Evolutionary conservation across 169 alveolate genomes (phyloP).

Genomic region (Plasmodium malariae): DNA sequence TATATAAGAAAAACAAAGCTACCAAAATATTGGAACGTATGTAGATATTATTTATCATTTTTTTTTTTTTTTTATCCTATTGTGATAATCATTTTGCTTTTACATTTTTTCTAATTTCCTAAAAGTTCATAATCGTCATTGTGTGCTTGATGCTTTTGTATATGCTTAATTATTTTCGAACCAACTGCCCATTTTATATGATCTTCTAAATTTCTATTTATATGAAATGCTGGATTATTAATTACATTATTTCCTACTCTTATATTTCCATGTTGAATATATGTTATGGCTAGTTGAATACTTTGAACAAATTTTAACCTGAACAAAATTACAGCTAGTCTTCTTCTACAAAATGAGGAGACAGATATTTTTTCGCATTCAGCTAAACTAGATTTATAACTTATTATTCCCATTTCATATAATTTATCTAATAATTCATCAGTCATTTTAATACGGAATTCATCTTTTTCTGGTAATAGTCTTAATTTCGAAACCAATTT

Average conservation of each 20-base stretch:
- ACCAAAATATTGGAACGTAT: too few species aligned
- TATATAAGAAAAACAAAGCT: too few species aligned
- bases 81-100: too few species aligned
- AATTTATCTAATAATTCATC: slow-evolving; percentile 94
- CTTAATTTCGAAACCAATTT: slow-evolving; percentile 93
- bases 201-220: slow-evolving; percentile 97
- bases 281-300: slow-evolving; percentile 94
- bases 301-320: slow-evolving; percentile 95
- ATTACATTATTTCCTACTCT: slow-evolving; percentile 96
- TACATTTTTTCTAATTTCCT: too few species aligned
- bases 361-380: slow-evolving; percentile 94
- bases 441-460: slow-evolving; percentile 94
- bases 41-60: too few species aligned
- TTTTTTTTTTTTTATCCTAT: too few species aligned
- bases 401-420: slow-evolving; percentile 96
- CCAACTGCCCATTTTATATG: slow-evolving; percentile 97
- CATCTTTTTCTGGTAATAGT: slow-evolving; percentile 94
- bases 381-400: slow-evolving; percentile 91
- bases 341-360: slow-evolving; percentile 97
- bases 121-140: slow-evolving; percentile 85
- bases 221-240: slow-evolving; percentile 97
- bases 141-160: slow-evolving; percentile 77
- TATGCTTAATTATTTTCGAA: slow-evolving; percentile 89
- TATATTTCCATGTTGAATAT: slow-evolving; percentile 97
- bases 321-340: slow-evolving; percentile 96